A percentile compares a stretch with the other conserved stretches of the same genome.
These are phyloP conservation scores for Penicillium nordicum DNA, from an alignment of 2,329 filamentous ascomycete species.

Conservation along the genomic window DNA sequence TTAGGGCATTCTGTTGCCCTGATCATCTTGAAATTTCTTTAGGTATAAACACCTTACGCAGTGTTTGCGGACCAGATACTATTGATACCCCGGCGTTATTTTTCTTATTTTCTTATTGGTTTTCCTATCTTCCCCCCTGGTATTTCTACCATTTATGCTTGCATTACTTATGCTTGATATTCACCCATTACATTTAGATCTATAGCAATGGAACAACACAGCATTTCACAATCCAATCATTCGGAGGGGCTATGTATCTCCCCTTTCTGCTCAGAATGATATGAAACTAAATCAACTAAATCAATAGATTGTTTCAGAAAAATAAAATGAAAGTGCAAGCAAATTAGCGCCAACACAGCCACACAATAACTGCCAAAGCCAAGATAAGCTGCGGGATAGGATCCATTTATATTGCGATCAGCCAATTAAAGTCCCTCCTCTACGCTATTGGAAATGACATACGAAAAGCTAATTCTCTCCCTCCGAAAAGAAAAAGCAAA, in stretches of 20 bases:
- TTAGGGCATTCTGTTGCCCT: slow-evolving; percentile 14
- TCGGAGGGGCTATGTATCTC: not conserved
- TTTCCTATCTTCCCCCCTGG: not conserved
- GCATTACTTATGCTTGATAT: not conserved
- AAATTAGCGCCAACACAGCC: slow-evolving; percentile 5
- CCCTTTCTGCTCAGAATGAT: not conserved
- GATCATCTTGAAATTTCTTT: slow-evolving; percentile 7
- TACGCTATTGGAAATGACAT: not conserved
- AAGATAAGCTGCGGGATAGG: slow-evolving; percentile 5
- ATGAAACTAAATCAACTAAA: not conserved
- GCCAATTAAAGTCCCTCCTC: not conserved
- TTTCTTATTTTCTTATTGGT: not conserved
- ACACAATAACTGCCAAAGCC: slow-evolving; percentile 4
- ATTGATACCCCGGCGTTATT: not conserved
- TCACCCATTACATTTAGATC: not conserved
- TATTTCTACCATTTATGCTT: not conserved
- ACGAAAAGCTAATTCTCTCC: not conserved
- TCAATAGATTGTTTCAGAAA: not conserved
- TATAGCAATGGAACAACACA: not conserved
- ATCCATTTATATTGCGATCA: not conserved
- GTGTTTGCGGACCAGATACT: not conserved
- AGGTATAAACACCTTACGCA: slow-evolving; percentile 6
- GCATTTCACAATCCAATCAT: not conserved
- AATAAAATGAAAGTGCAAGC: not conserved
- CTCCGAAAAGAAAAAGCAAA: not conserved